Base-by-base conservation (phyloP, 2,329 filamentous ascomycete genomes). In the Leptographium flavum region DNA sequence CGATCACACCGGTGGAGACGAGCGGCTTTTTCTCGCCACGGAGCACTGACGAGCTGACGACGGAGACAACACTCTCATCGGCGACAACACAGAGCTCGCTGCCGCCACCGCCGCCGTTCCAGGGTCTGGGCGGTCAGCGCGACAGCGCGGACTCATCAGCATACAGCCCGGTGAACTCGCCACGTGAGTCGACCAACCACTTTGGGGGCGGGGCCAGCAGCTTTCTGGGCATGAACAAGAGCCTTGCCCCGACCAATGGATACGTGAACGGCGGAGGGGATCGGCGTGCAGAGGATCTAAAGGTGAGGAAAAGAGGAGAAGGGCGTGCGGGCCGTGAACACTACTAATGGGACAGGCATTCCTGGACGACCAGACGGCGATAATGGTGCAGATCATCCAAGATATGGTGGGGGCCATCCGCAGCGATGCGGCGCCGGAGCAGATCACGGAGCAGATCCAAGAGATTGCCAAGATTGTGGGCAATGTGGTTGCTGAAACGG, bases 341-440 rank as follows among this genome's bases (percentile, higher is more conserved):
- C n/a, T n/a, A 27, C 13, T 2, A 15, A 2, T 17, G 22, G 11
- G 15, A 23, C 21, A 32, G 32, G 23, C 25, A 2, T 21, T 87
- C 57, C 74, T 93, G 31, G 83, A 92, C 57, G 83, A 88, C 57
- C 84, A 92, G 59, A 88, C 83, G 11, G 83, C 84, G 42, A 67
- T 79, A 3, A 71, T 94, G 48, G 81, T 92, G 23, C 78, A 86
- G 52, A 83, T 79, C 38, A 87, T 93, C 51, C 84, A 92, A 61
- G 75, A 79, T n/a, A 73, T 94, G 8, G 84, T 93, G 39, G 72
- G 74, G 45, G 77, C 76, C 27, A 81, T 87, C 50, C 80, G 83
- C 45, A 69, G 71, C 42, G 76, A 83, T 52, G 74, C 74, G 27
- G 66, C 71, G 25, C 73, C 83, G 47, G 67, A 73, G 46, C 71